phyloP scores from a whole-genome alignment of 495 filamentous ascomycete species.

The Xylaria grammica region DNA sequence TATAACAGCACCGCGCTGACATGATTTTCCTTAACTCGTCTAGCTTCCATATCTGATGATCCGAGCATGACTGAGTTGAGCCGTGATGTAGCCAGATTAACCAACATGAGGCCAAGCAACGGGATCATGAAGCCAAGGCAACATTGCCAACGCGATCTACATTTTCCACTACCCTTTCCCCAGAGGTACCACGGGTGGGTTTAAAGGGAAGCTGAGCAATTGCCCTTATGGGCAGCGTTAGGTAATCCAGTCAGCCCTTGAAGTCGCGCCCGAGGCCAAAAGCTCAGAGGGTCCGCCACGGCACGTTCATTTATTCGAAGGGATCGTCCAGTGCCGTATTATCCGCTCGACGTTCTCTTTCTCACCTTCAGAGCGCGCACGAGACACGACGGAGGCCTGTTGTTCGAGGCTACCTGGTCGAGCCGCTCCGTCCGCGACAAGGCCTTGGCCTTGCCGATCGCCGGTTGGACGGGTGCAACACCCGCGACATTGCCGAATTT shows the following conservation, averaged over 20 bases:
- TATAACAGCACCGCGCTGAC: conserved; percentile 1
- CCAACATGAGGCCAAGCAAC: background rate
- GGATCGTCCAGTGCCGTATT: background rate
- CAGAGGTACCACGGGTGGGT: background rate
- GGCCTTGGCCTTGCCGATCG: conserved; percentile 17
- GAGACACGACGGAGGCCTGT: background rate
- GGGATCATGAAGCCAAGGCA: background rate
- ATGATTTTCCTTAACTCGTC: background rate
- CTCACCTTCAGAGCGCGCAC: background rate
- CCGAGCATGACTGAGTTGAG: background rate
- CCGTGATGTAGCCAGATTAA: conserved; percentile 12
- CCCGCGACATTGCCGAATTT: conserved; percentile 14
- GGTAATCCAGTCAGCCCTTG: background rate
- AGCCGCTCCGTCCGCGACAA: conserved; percentile 7
- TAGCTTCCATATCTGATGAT: conserved; percentile 1
- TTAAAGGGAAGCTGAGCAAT: background rate
- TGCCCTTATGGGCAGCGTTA: background rate
- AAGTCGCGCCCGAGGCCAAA: too few relatives aligned
- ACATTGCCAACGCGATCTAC: conserved; percentile 8
- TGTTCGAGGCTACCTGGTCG: background rate
- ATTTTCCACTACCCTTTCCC: background rate
- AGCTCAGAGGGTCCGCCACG: background rate
- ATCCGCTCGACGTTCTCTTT: background rate
- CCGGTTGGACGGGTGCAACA: background rate
- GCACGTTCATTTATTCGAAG: background rate